phyloP scores from a whole-genome alignment of 1,139 yeast species.

The Candida mesenterica region DNA sequence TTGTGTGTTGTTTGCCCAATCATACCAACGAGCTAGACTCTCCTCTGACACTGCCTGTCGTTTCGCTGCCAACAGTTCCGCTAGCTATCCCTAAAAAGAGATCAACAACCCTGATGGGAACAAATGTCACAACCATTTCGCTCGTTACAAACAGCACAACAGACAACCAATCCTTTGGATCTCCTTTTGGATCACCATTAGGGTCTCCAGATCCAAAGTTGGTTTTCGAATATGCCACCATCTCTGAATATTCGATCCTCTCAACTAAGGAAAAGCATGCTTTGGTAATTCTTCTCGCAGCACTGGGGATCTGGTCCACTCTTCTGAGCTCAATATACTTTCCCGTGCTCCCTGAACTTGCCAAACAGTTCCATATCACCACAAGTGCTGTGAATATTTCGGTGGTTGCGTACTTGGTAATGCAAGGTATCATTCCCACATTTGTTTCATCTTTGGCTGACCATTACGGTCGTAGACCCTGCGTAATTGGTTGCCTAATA shows the following conservation, averaged over 20 bases:
- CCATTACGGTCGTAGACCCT: conserved; percentile 64
- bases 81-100: no score
- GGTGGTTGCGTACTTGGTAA: conserved; percentile 66
- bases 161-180: neutral
- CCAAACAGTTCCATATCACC: conserved; percentile 49
- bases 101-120: conserved; percentile 1
- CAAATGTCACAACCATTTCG: neutral
- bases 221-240: conserved; percentile 6
- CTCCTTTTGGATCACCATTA: neutral
- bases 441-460: conserved; percentile 54
- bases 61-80: no score
- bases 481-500: conserved; percentile 14
- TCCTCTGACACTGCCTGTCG: no score
- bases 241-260: conserved; percentile 16
- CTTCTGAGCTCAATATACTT: conserved; percentile 71
- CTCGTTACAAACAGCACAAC: neutral
- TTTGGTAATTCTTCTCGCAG: conserved; percentile 21
- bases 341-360: conserved; percentile 63
- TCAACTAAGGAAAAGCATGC: conserved; percentile 18
- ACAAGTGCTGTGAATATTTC: conserved; percentile 61
- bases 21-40: no score
- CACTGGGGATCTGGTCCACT: conserved; percentile 55
- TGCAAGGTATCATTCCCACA: conserved; percentile 49
- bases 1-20: no score
- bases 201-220: no score